Evolutionary conservation across 2,329 filamentous ascomycete genomes (phyloP), one percentile per base, ranked within the genome.

Genomic region (Leptographium radiaticola): DNA sequence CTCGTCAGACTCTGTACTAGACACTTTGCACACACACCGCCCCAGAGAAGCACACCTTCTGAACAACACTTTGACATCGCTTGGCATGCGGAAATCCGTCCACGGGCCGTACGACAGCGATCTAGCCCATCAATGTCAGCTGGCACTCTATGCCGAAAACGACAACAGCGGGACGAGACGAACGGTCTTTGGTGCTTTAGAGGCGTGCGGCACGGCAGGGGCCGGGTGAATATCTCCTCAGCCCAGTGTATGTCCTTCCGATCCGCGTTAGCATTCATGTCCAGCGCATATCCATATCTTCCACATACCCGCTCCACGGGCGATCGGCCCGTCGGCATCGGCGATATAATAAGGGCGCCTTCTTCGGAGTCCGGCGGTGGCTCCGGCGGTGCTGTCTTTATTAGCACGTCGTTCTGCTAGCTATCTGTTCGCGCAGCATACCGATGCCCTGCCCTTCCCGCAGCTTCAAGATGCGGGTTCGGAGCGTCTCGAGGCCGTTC

Each of bases 141-240:
- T 8, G 42, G 6, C 8, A 53, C 20, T 46, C 11, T 16, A 39
- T 10, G 9, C 38, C 6, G 9, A 6, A 51, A 51, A n/a, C 6
- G 49, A 48, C 1, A 53, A 16, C n/a, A 12, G 34, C 34, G 30
- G 31, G 25, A 20, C 31, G 1, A 4, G 25, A 52, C 38, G 33
- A 10, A 53, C 55, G 59, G 57, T 50, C 62, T 64, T 13, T 68
- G 58, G 49, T 73, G 67, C 59, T 71, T 73, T 51, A 81, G 64
- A 6, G 70, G 67, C 6, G 76, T 80, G 13, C 73, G 68, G 12
- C 71, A 73, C 0, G 77, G 71, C 42, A 79, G 65, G 0, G 75
- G 75, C 20, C 75, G 67, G 1, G 75, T 75, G 58, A 83, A 83
- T 30, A 83, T 79, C 43, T 76, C 71, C 59, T 81, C 74, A 7